These are phyloP conservation scores for Neofusicoccum cordaticola DNA, from an alignment of 2,329 filamentous ascomycete species.

Conservation along the genomic window DNA sequence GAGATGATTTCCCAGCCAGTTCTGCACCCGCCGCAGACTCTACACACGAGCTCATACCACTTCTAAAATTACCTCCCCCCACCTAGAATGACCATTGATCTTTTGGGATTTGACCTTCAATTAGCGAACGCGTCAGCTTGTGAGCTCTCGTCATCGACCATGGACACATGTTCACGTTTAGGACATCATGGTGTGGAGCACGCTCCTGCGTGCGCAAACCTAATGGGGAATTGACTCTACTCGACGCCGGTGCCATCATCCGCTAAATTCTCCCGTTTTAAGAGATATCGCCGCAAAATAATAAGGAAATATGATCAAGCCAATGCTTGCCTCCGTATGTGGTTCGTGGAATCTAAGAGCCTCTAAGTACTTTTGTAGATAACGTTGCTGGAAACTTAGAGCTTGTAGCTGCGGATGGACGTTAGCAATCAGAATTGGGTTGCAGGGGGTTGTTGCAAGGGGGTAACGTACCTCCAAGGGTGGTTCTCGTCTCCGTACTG, in stretches of 20 bases:
- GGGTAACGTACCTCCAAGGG: conserved; percentile 71
- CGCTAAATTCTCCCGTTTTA: background rate
- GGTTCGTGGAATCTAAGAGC: background rate
- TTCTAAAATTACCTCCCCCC: too few relatives aligned
- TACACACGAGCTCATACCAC: too few relatives aligned
- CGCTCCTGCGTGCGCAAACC: conserved; percentile 2
- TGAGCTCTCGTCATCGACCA: too few relatives aligned
- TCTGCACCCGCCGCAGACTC: too few relatives aligned
- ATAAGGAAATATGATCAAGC: background rate
- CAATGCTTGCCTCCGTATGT: background rate
- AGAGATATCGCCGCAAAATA: background rate
- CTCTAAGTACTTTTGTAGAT: conserved; percentile 4
- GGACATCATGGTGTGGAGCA: conserved; percentile 1
- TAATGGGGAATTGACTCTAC: conserved; percentile 3
- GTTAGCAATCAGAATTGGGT: background rate
- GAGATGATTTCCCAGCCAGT: too few relatives aligned
- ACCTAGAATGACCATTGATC: too few relatives aligned
- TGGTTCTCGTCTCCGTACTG: conserved; percentile 94
- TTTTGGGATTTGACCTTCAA: too few relatives aligned
- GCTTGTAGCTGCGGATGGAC: background rate
- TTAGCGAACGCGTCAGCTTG: too few relatives aligned
- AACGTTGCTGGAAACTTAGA: background rate
- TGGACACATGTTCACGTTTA: background rate
- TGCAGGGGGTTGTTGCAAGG: background rate
- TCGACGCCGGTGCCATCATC: conserved; percentile 5